Evolutionary conservation across 768 basidiomycete species (phyloP).

Genomic region (Russula emetica): DNA sequence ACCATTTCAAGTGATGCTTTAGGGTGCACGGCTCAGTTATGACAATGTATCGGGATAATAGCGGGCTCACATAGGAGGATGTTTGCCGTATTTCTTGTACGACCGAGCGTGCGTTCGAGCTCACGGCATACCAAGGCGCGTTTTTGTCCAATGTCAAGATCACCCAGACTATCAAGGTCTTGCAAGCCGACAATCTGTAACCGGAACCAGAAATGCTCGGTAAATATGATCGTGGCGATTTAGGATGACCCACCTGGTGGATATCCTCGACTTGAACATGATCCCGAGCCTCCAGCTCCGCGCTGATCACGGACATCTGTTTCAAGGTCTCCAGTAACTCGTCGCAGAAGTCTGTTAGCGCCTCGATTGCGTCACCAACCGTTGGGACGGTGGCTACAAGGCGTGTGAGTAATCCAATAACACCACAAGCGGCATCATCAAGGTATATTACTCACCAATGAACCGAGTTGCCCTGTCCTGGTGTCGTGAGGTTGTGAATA

Average conservation of each 20-base stretch:
- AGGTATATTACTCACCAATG: constrained; percentile 42
- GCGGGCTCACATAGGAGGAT: constrained; percentile 50
- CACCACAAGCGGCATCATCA: constrained; percentile 6
- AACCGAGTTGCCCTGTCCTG: constrained; percentile 57
- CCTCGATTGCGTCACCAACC: constrained; percentile 67
- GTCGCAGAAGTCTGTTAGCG: constrained; percentile 55
- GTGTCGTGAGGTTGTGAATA: constrained; percentile 51
- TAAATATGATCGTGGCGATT: neutral
- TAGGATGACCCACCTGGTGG: constrained; percentile 50
- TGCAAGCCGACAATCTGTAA: constrained; percentile 46
- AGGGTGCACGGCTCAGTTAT: neutral
- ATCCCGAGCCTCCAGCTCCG: constrained; percentile 69
- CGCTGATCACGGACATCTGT: constrained; percentile 62
- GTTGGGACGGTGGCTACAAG: constrained; percentile 66
- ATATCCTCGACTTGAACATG: constrained; percentile 66
- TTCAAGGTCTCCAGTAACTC: constrained; percentile 59
- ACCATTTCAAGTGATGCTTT: constrained; percentile 73
- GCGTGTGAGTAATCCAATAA: neutral
- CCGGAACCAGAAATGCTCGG: neutral
- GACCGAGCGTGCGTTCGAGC: constrained; percentile 45
- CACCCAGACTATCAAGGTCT: constrained; percentile 55
- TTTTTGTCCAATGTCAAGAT: constrained; percentile 66
- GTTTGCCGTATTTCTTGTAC: constrained; percentile 46
- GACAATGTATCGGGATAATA: neutral
- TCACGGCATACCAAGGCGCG: constrained; percentile 60